Evolutionary conservation across 1,284 basidiomycete genomes (phyloP), one percentile per base, ranked within the genome.

Genomic region (Marasmius tenuissimus): DNA sequence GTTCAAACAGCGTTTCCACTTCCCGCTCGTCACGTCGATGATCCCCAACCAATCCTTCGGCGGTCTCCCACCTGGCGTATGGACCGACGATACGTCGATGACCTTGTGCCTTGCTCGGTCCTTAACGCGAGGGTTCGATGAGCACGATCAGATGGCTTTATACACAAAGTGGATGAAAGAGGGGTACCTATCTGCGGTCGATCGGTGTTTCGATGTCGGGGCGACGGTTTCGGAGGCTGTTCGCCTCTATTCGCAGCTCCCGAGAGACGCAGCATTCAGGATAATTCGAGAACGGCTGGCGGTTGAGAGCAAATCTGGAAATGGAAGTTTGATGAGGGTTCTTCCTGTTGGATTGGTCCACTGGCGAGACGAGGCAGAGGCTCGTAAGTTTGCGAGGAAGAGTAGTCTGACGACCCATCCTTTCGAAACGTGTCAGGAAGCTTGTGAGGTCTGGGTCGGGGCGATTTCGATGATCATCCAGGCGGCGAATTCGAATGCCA

Each of bases 31-130:
- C 53, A 68, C 69, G 4, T 61, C 67, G n/a, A 79, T 80, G 77
- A 62, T 65, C 10, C 73, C 74, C 12, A 81, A 80, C 63, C 39
- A 67, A 0, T 77, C 72, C 53, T 80, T 80, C 60, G 40, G 50
- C 1, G 40, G 51, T 1, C 68, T 78, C 10, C 70, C 69, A 0
- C 66, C 73, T 10, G 79, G 79, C 4, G 72, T 76, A 33, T 81
- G 78, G 78, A 80, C 79, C n/a, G 79, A 80, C 64, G 78, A 80
- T 62, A 80, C 78, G 0, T 78, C 76, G 39, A 79, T 78, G 77
- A 73, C 72, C 18, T 72, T 81, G 3, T 79, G 77, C 57, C 71
- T 81, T 4, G 77, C 76, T 5, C 68, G 70, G 6, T 78, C 78
- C 6, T 64, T 80, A 37, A 69, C 74, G 58, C 51, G 3, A 42